Evolutionary conservation across 768 basidiomycete genomes (phyloP), one percentile per base, ranked within the genome.

Genomic region (Mycena albidolilacea): DNA sequence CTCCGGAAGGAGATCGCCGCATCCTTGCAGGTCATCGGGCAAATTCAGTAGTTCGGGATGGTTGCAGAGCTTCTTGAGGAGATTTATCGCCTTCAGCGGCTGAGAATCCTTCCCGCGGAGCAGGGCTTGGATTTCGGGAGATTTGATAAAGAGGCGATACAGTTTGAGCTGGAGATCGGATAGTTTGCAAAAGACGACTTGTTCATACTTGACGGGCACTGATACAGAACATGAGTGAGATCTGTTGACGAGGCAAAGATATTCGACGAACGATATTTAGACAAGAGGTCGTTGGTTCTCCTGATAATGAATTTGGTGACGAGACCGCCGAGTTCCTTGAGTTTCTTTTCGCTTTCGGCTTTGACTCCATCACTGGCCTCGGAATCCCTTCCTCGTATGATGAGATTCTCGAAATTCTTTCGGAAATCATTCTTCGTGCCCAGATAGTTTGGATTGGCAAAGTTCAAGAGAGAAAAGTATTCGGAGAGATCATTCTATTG

Each of bases 131-230:
- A 97, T 97, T 78, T 96, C 96, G 8, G 96, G 95, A 1, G 96
- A 97, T 4, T 92, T 92, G 73, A 97, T 97, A 79, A 98, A 98
- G 39, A 95, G 87, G 60, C 92, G 91, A 79, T 98, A 98, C 3
- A 98, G 85, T 8, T 94, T 85, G 15, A 95, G 83, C 77, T 98
- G 97, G 76, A 98, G 91, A 17, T 92, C 86, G 2, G 95, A 96
- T 5, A 95, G 88, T 52, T 90, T 88, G 80, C 97, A 98, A 82
- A 98, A 98, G 0, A 98, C 97, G 72, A 98, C 94, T 71, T 98
- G 96, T 81, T 99, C 98, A 84, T 99, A 99, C 82, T 99, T 99
- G 84, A 99, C 96, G 10, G 98, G 98, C 38, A 99, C 97, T 99
- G 78, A 2, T 60, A 35, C 12, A 9, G 67, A 38, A 55, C 74